Conservation (phyloP, 805 yeast genomes). For the Candida stauntonica region DNA sequence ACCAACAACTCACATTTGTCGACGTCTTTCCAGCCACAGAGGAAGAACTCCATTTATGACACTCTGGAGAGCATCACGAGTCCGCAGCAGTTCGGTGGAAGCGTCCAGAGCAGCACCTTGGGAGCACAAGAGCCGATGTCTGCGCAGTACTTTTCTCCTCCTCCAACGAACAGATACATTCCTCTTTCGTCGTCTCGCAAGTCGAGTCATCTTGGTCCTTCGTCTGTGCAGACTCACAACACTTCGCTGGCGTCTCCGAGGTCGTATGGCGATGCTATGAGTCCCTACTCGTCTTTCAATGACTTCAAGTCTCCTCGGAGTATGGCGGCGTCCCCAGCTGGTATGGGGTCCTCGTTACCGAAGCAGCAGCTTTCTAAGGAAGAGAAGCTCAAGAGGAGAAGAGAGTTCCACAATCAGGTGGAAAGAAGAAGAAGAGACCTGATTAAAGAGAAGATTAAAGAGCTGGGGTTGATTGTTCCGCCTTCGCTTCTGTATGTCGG, state of each 20-base stretch:
- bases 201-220: constrained; percentile 6
- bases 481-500: constrained; percentile 53
- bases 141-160: constrained; percentile 26
- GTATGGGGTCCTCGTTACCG: constrained; percentile 26
- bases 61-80: constrained; percentile 22
- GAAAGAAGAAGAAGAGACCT: constrained; percentile 89
- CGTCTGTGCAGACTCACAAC: constrained; percentile 9
- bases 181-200: constrained; percentile 11
- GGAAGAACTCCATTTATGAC: constrained; percentile 24
- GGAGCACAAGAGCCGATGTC: too few relatives aligned
- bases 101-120: constrained; percentile 2
- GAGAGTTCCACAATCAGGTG: constrained; percentile 92
- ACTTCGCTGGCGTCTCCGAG: constrained; percentile 11
- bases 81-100: constrained; percentile 9
- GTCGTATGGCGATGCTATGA: constrained; percentile 24
- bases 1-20: constrained; percentile 15
- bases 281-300: constrained; percentile 28
- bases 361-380: constrained; percentile 45
- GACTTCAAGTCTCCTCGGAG: constrained; percentile 29
- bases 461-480: constrained; percentile 76
- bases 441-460: constrained; percentile 84
- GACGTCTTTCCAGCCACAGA: constrained; percentile 20
- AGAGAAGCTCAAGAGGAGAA: constrained; percentile 67
- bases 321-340: constrained; percentile 29
- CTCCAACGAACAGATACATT: constrained; percentile 15